Base-by-base conservation (phyloP, 2,329 filamentous ascomycete species). In the Epichloe uncinata region DNA sequence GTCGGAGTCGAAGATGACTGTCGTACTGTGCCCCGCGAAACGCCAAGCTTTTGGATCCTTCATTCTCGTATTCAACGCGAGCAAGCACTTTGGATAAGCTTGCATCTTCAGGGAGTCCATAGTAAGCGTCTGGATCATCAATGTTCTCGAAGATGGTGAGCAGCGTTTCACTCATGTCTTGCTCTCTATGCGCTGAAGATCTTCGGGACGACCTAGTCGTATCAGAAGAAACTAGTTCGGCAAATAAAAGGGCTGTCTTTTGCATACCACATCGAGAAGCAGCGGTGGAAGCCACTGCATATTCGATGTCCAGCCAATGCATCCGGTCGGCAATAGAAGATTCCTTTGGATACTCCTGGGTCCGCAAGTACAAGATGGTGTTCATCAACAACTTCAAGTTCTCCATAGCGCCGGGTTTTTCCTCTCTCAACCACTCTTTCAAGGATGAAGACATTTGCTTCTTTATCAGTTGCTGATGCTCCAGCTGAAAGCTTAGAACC, bases 71-170 rank as follows among this genome's bases (percentile, higher is more conserved):
- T 56, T 95, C 88, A 4, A 97, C 75, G 9, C 87, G 82, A 47
- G 84, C 79, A 52, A 97, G 72, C 1, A 97, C 84, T 11, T 84
- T 87, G 15, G 78, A 73, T 15, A 98, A 69, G 51, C 82, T 89
- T 6, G 88, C 78, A 40, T 79, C 79, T 64, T 94, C 85, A 41
- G 87, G 79, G 7, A 96, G 75, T 4, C 93, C 94, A 61, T 98
- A 98, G 64, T 95, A 98, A 0, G 89, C 84, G 64, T 99, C 93
- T 2, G 90, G 91, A 60, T 99, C 94, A 61, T 96, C 90, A 44
- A 98, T 85, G 53, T 87, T 91, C 61, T 87, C 85, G 63, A 93
- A 98, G 3, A 98, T 90, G 1, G 78, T 73, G 42, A 95, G 74
- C 12, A 97, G 71, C 1, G 94, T 73, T 33, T 86, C 79, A 3